Percentiles rank a stretch among this genome's conserved stretches.
These are phyloP conservation scores for Pneumocystis wakefieldiae DNA, from an alignment of 1,139 yeast genomes.

Conservation along the genomic window DNA sequence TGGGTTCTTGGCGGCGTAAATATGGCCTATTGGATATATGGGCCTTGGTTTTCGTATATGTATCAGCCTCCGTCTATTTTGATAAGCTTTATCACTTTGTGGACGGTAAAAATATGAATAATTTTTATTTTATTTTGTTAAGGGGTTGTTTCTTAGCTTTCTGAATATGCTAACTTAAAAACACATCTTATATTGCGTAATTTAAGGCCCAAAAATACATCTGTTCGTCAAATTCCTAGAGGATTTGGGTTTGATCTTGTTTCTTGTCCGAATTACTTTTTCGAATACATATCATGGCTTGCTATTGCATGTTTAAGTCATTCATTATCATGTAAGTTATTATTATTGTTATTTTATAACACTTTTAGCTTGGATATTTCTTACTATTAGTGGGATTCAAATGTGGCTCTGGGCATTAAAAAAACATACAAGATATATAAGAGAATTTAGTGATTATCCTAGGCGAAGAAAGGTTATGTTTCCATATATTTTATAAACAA, in stretches of 20 bases:
- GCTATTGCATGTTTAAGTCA: conserved; percentile 54
- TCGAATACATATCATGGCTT: conserved; percentile 67
- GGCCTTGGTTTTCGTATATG: conserved; percentile 31
- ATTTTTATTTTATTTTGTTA: neutral
- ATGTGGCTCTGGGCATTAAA: conserved; percentile 70
- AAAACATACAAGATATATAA: conserved; percentile 51
- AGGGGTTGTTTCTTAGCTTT: conserved; percentile 21
- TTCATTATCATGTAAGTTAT: conserved; percentile 34
- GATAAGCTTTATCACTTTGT: conserved; percentile 25
- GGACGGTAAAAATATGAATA: conserved; percentile 28
- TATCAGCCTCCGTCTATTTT: conserved; percentile 3
- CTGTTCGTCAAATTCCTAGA: conserved; percentile 36
- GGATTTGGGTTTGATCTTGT: conserved; percentile 36
- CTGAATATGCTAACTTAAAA: conserved; percentile 57
- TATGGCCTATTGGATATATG: conserved; percentile 53
- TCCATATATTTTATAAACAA: conserved; percentile 36
- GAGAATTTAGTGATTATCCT: conserved; percentile 60
- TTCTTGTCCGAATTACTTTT: conserved; percentile 73
- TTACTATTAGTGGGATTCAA: conserved; percentile 55
- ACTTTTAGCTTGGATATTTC: conserved; percentile 41
- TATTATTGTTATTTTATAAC: neutral
- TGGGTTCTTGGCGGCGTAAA: conserved; percentile 76
- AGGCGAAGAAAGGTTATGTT: conserved; percentile 50
- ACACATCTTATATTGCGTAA: conserved; percentile 49
- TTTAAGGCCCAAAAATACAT: conserved; percentile 37